Evolutionary conservation across 495 filamentous ascomycete species (phyloP).

Genomic region (Aspergillus nidulans): DNA sequence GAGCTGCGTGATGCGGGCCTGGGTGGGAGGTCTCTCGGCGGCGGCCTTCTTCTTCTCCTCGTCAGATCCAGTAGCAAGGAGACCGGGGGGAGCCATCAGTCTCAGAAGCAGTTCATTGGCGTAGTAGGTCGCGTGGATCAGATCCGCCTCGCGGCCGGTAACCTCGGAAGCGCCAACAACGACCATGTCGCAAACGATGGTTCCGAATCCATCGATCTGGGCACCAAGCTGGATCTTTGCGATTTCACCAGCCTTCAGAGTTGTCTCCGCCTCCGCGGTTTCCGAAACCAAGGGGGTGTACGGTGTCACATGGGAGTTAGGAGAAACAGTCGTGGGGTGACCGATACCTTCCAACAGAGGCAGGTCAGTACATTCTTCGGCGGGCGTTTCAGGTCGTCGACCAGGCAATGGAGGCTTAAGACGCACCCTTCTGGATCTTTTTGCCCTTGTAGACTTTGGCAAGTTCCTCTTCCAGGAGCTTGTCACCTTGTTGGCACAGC

Average conservation of each 20-base stretch:
- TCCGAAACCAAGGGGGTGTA: conserved; percentile 90
- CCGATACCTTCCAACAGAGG: conserved; percentile 60
- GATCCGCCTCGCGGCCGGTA: conserved; percentile 72
- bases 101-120: conserved; percentile 91
- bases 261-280: conserved; percentile 70
- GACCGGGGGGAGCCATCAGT: conserved; percentile 82
- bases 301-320: conserved; percentile 88
- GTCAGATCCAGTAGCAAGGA: conserved; percentile 76
- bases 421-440: conserved; percentile 82
- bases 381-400: neutral
- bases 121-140: conserved; percentile 87
- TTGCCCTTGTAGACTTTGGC: conserved; percentile 97
- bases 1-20: conserved; percentile 76
- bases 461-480: conserved; percentile 88
- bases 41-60: conserved; percentile 94
- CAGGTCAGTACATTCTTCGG: conserved; percentile 13
- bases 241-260: conserved; percentile 76
- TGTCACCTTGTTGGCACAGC: conserved; percentile 92
- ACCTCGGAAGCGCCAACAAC: conserved; percentile 62
- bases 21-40: conserved; percentile 70
- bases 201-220: conserved; percentile 95
- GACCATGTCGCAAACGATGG: conserved; percentile 92
- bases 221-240: conserved; percentile 97
- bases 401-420: neutral
- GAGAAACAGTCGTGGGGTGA: conserved; percentile 94